Base-by-base conservation (phyloP, 2,329 filamentous ascomycete species). In the Aquanectria penicillioides region DNA sequence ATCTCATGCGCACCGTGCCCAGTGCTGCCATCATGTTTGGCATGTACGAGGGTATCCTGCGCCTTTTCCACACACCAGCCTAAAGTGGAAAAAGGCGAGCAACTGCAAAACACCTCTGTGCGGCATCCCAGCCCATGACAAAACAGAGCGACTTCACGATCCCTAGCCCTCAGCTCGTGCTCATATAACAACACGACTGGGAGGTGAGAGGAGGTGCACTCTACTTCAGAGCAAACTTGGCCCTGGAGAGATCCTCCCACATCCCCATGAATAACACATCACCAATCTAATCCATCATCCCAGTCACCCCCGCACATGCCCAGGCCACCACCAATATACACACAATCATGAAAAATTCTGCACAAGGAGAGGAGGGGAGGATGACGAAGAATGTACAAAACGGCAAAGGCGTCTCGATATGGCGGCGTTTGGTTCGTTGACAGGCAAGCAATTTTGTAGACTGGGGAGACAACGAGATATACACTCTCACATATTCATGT, bases 1-100 rank as follows among this genome's bases (percentile, higher is more conserved):
- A 98, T 74, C 86, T 98, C 70, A 86, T 97, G 77, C 86, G 94
- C 61, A 94, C 94, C 6, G 94, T 97, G 6, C 94, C 94, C 2
- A 95, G 91, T 67, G 93, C 94, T 7, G 93, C 92, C 66, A 97
- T 98, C 75, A 97, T 97, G 91, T 97, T 97, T 75, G 93, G 93
- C 76, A 95, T 95, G 81, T 97, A 87, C 70, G 85, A 87, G 71
- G 83, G 79, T 52, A 86, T 87, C 37, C 75, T 87, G 25, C 78
- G 79, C 6, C 67, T 84, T 6, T 80, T 83, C 58, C 69, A 79
- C 57, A 76, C 76, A 7, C 71, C 74, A 12, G 73, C 74, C 6
- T 78, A 70, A 67, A 57, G 26, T 7, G 18, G 9, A 34, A 17
- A 22, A 29, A 10, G 29, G 13, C 18, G 6, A 4, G 17, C 18